Evolutionary conservation across 169 alveolate species (phyloP), one percentile per base, ranked within the genome.

Genomic region (Condylostoma magnum): DNA sequence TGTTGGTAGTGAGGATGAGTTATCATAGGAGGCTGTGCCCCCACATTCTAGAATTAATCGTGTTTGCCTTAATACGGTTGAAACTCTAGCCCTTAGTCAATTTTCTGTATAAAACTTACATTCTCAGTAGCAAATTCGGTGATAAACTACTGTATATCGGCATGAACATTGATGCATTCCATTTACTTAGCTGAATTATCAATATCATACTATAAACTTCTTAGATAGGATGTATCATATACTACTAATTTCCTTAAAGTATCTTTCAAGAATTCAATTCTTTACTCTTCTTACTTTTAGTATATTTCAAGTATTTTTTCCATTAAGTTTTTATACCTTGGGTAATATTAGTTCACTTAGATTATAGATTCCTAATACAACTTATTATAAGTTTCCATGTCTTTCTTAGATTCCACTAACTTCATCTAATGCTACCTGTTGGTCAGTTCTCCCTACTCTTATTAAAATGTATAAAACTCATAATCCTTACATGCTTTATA

Each of bases 271-370:
- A 25, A 15, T 20, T 67, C 66, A 20, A 67, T 5, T 43, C 76
- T 46, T 43, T 46, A 52, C 34, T 67, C 76, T 67, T 67, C 76
- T 46, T 67, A 53, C 36, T 67, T 46, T 33, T 67, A 65, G 67
- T 67, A 67, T 4, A 67, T 46, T 67, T 67, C 76, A 27, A 67
- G 66, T 10, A 67, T 67, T 36, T 47, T 48, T 2, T 48, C 48
- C 65, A 67, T 46, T 18, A 67, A 25, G 6, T 67, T 65, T 12
- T 27, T 28, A 8, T 48, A 47, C 0, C 53, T 3, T 6, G 25
- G n/a, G 46, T 67, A 18, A 30, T 47, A 50, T 0, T 18, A 15
- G 28, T 67, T 67, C 22, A 33, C 25, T 8, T 47, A 8, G 28
- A 8, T 38, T n/a, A 67, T 27, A 0, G 66, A 1, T 2, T 67